Base-by-base conservation (phyloP, 2,329 filamentous ascomycete genomes). In the Monilinia laxa region DNA sequence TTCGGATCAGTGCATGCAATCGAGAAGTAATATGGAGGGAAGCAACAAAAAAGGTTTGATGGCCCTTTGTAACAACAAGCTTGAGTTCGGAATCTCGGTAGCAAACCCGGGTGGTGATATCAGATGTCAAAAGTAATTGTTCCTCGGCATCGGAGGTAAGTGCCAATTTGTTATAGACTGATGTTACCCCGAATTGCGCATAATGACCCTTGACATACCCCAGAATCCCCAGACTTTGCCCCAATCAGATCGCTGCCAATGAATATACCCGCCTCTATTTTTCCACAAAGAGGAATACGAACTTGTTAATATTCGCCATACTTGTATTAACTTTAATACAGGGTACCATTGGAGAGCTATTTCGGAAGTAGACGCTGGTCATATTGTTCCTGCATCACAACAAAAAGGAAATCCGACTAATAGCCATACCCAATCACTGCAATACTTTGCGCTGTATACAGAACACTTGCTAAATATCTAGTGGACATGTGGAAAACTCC, bases 201-300 rank as follows among this genome's bases (percentile, higher is more conserved):
- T 55, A 58, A 64, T 57, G 25, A 60, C 28, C 45, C 55, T 53
- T 53, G 64, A 53, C 56, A 9, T 53, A 65, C 47, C 64, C 64
- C 55, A 45, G 47, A 60, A 62, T 60, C 64, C 47, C 55, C 47
- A 60, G 64, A 62, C 20, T 53, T 54, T 35, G n/a, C 42, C 58
- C 58, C 45, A 60, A 60, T 59, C 57, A 59, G 18, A 49, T 49
- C 28, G 28, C 4, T 12, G n/a, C n/a, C n/a, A 51, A 52, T 31
- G 7, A n/a, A 25, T 5, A 45, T 18, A 23, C 23, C 49, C 35
- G 55, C 57, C 42, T 59, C 54, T 38, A 42, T 60, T 25, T 38
- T 60, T 45, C 23, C 42, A 9, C 14, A 25, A n/a, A 14, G 9
- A 65, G n/a, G 23, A 52, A 60, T 40, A 60, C 45, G 45, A 60